These are phyloP conservation scores for Lodderomyces metapsilosis DNA, from an alignment of 1,139 yeast species.

Conservation along the genomic window DNA sequence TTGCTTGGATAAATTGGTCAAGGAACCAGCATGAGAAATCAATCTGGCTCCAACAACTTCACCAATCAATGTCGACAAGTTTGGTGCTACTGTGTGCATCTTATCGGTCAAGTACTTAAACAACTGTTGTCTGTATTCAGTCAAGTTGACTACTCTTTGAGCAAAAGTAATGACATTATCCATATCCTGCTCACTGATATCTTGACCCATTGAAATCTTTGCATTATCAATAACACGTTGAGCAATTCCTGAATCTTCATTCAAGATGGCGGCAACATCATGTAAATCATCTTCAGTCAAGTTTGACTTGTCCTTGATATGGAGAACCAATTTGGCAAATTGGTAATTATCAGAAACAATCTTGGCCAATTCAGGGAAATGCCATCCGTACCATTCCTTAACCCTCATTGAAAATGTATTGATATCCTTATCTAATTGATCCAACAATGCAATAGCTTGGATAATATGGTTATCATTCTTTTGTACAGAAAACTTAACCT, in stretches of 20 bases:
- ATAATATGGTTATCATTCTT: conserved; percentile 98
- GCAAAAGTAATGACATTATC: conserved; percentile 86
- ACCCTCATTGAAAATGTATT: conserved; percentile 98
- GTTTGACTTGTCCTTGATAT: conserved; percentile 84
- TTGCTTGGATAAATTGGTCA: conserved; percentile 91
- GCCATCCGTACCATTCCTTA: conserved; percentile 99
- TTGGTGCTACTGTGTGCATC: conserved; percentile 99
- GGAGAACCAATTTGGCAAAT: conserved; percentile 79
- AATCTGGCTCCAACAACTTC: conserved; percentile 98
- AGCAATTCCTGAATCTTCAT: conserved; percentile 93
- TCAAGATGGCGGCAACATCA: conserved; percentile 82
- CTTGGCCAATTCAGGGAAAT: conserved; percentile 98
- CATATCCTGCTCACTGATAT: conserved; percentile 85
- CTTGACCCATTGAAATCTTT: conserved; percentile 98
- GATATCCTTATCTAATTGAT: conserved; percentile 94
- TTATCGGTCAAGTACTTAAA: conserved; percentile 86
- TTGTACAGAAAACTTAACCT: conserved; percentile 97
- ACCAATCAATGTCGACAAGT: conserved; percentile 91
- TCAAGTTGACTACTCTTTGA: conserved; percentile 89
- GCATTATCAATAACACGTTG: conserved; percentile 86
- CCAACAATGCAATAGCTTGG: conserved; percentile 96
- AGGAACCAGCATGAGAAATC: conserved; percentile 95
- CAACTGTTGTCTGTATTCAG: conserved; percentile 92
- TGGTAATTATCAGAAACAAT: conserved; percentile 90
- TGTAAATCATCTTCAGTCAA: conserved; percentile 82